Percentiles rank a stretch among this genome's conserved stretches.
These are phyloP conservation scores for Pseudotsuga menziesii DNA, from an alignment of 75 land plant species.

Conservation along the genomic window DNA sequence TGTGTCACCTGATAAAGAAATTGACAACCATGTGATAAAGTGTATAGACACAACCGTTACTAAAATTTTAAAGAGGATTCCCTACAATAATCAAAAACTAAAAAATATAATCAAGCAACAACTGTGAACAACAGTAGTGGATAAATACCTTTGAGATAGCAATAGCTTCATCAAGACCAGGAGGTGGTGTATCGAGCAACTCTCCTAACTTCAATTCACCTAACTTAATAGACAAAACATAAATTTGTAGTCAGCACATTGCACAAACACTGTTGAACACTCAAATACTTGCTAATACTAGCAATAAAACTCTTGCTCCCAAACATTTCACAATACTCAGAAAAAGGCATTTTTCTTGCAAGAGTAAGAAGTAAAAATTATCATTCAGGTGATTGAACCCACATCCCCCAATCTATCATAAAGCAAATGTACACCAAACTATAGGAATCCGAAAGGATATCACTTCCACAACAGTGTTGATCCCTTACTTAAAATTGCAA, in stretches of 20 bases:
- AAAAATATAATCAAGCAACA: not conserved
- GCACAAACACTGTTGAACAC: not conserved
- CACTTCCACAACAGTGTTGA: not conserved
- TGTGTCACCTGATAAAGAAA: conserved; percentile 71
- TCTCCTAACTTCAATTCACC: conserved; percentile 92
- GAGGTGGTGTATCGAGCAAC: conserved; percentile 86
- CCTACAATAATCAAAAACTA: not conserved
- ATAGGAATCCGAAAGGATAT: not conserved
- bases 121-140: not conserved
- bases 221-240: conserved; percentile 32
- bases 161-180: conserved; percentile 94
- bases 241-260: not conserved
- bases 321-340: not conserved
- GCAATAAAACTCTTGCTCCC: too few relatives aligned
- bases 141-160: conserved; percentile 78
- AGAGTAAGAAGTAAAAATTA: not conserved
- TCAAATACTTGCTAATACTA: not conserved
- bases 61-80: conserved; percentile 3
- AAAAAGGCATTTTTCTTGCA: not conserved
- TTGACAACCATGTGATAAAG: not conserved
- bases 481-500: not conserved
- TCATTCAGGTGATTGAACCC: not conserved
- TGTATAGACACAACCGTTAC: not conserved
- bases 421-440: not conserved
- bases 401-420: not conserved